Base-by-base conservation (phyloP, 768 basidiomycete species). In the Amanita phalloides region DNA sequence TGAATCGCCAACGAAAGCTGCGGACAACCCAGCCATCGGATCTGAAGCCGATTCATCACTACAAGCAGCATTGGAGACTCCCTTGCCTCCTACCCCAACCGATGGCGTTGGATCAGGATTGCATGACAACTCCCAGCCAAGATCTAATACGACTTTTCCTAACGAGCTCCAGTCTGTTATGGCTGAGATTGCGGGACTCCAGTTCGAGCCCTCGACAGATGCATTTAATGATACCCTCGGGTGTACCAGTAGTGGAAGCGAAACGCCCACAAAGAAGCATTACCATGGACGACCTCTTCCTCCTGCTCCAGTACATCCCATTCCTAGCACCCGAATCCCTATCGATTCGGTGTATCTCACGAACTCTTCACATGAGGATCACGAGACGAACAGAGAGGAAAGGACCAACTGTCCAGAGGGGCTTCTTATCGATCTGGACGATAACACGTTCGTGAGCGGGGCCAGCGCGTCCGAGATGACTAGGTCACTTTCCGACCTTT, bases 351-450 rank as follows among this genome's bases (percentile, higher is more conserved):
- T 26, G 5, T 45, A 37, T 35, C 33, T 45, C 8, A 23, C 48
- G 11, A 13, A 11, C 8, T 23, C 25, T 5, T 28, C 37, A 9
- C 30, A 23, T 20, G 21, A 25, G 13, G 51, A 37, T 5, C 32
- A 44, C 17, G 23, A 51, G 49, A 14, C n/a, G 30, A 44, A 32
- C 37, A 51, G 26, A 25, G 25, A 44, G 17, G 32, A 13, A 14
- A 44, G 17, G 33, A 39, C 20, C 20, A 45, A 30, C n/a, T 52
- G 51, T 45, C 51, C 51, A 6, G 51, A 52, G 20, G 51, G 43
- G 3, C 51, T 52, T 20, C 41, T 52, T 21, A 52, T 52, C 26
- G 51, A 52, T 23, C 25, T 52, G 35, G 51, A 52, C 2, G 51
- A 52, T 17, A 52, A 52, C 25, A 52, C 43, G 8, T 52, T 52